Base-by-base conservation (phyloP, 352 stramenopile species). In the Pythium rhizo-oryzae region DNA sequence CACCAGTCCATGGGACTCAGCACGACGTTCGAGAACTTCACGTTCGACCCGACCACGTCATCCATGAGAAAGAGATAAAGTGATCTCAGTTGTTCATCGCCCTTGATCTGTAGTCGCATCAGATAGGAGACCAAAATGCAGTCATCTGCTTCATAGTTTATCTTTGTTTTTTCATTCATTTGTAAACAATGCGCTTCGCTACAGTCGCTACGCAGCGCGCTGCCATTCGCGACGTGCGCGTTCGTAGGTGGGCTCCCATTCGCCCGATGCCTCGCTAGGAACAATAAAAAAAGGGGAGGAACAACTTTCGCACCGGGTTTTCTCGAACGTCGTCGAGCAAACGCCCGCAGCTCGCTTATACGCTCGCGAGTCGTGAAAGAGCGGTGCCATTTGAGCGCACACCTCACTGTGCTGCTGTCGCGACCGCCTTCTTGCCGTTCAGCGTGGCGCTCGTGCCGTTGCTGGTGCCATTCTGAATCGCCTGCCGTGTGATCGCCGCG, bases 1-100 rank as follows among this genome's bases (percentile, higher is more conserved):
- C 79, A 84, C 35, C 83, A 91, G 65, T 91, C 81, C 18, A 75
- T 81, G 62, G 60, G 84, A 18, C 70, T 91, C 21, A 89, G 74
- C 58, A 74, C 70, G 41, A 89, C 81, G 16, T 93, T 93, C 56
- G 72, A 81, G 65, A 79, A 93, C 71, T 93, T 93, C 66, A 85
- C 84, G 12, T 93, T 93, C 64, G 80, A 93, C 59, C 82, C 84
- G 19, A 90, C 80, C 37, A 79, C 76, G 28, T 85, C 74, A 19
- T 60, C 59, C 7, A 62, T 51, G 30, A 35, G 55, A 11, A 25
- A 46, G 43, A 9, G 56, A 53, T 53, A 37, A 37, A 21, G 15
- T 8, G 24, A 43, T 33, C 28, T 18, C 19, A 57, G 4, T 25
- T 43, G 37, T 43, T 6, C 28, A 25, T 15, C 19, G 7, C 19